Evolutionary conservation across 805 yeast genomes (phyloP), one percentile per base, ranked within the genome.

Genomic region (Yarrowia sp.): DNA sequence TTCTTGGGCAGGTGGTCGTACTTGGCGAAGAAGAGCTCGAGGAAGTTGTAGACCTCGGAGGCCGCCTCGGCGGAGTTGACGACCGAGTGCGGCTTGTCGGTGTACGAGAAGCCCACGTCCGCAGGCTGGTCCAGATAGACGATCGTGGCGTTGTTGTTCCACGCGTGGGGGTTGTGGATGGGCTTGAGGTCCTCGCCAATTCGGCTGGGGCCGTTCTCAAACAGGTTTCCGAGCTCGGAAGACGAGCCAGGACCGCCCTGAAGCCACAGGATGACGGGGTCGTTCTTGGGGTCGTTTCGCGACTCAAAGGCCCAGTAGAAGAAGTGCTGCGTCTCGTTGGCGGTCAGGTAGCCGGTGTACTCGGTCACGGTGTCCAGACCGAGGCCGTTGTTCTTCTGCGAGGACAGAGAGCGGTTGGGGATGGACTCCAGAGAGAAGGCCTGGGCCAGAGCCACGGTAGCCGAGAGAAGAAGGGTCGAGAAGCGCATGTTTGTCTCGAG

Each of bases 211-310:
- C 96, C 94, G 70, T 86, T 79, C 69, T 88, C 94, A 70, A 87
- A 87, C 70, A 87, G 85, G 65, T 87, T 78, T 0, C 94, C 94
- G 9, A 91, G 86, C 71, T 86, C 73, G 1, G 93, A 86, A 9
- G 91, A 85, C 72, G 93, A 87, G 1, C 96, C 96, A 47, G 96
- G 96, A 3, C 96, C 96, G 65, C 96, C 96, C 71, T 87, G 88
- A 68, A 88, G 78, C 93, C 94, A 88, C 67, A 89, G 77, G 59
- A 89, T 80, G 39, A 88, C 77, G 1, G 96, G 96, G 73, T 88
- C 96, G 64, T 78, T 87, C 63, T 75, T 75, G 4, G 96, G 94
- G 71, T 87, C 90, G 72, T 85, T 86, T 79, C 93, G 82, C 63
- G 91, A 84, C 73, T 89, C 96, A 68, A 89, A 89, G 67, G 84